phyloP scores from a whole-genome alignment of 352 stramenopile genomes.

The Globisporangium emineosum region DNA sequence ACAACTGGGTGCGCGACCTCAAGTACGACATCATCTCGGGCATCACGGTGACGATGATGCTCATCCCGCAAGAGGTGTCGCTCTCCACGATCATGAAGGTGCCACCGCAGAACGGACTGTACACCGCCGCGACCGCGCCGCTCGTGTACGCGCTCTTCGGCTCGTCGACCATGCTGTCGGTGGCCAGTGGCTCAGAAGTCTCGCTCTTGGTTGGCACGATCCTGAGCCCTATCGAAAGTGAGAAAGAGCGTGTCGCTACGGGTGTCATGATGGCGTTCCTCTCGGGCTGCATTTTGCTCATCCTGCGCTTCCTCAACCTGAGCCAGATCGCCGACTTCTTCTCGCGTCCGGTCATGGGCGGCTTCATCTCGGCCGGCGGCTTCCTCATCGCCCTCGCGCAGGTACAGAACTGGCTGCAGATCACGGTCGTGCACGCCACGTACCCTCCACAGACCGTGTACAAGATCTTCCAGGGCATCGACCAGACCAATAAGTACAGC shows the following conservation, averaged over 20 bases:
- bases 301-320: conserved; percentile 76
- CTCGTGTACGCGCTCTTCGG: conserved; percentile 86
- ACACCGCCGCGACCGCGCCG: conserved; percentile 77
- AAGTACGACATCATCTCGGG: conserved; percentile 52
- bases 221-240: conserved; percentile 39
- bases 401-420: conserved; percentile 75
- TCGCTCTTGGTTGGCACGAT: conserved; percentile 47
- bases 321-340: conserved; percentile 88
- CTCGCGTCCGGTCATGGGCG: conserved; percentile 84
- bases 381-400: conserved; percentile 91
- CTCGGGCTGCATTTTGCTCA: conserved; percentile 67
- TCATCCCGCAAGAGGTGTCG: conserved; percentile 86
- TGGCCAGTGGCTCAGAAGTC: conserved; percentile 45
- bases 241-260: conserved; percentile 40
- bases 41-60: conserved; percentile 80
- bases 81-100: conserved; percentile 88
- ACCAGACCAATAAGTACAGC: conserved; percentile 62
- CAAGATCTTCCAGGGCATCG: conserved; percentile 50
- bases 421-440: conserved; percentile 47
- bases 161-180: conserved; percentile 71
- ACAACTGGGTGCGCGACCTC: conserved; percentile 27
- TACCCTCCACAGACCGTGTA: conserved; percentile 52
- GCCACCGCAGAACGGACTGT: conserved; percentile 86
- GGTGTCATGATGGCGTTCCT: conserved; percentile 63
- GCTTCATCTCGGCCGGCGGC: conserved; percentile 86